Percentiles rank a stretch among this genome's conserved stretches.
phyloP scores from a whole-genome alignment of 2,329 filamentous ascomycete genomes.

The Tolypocladium guangdongense region DNA sequence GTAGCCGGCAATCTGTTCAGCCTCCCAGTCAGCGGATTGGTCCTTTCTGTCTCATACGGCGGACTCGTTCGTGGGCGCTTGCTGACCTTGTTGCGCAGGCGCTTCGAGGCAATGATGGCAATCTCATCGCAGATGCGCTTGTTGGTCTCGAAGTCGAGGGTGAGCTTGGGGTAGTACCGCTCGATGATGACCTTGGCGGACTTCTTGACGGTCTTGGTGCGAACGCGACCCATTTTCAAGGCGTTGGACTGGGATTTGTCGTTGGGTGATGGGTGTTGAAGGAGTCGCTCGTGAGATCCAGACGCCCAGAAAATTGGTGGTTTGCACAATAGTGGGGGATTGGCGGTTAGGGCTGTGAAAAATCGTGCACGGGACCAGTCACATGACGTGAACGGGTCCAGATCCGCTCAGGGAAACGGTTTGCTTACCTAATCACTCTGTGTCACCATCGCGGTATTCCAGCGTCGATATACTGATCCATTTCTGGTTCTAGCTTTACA shows the following conservation, averaged over 20 bases:
- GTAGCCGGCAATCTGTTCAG: slow-evolving; percentile 80
- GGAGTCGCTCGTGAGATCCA: slow-evolving; percentile 16
- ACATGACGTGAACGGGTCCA: slow-evolving; percentile 11
- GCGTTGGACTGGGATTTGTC: slow-evolving; percentile 30
- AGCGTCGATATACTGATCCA: background rate
- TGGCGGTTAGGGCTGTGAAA: slow-evolving; percentile 16
- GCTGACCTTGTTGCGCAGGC: slow-evolving; percentile 94
- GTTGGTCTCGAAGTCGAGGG: slow-evolving; percentile 99
- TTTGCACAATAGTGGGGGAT: slow-evolving; percentile 12
- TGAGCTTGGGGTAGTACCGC: slow-evolving; percentile 94
- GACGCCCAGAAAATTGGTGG: slow-evolving; percentile 15
- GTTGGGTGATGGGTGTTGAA: slow-evolving; percentile 21
- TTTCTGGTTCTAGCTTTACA: slow-evolving; percentile 6
- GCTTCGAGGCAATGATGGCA: slow-evolving; percentile 97
- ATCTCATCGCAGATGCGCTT: slow-evolving; percentile 99
- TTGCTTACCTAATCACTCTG: background rate
- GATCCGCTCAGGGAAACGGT: background rate
- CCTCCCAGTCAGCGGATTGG: slow-evolving; percentile 4
- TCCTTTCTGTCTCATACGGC: background rate
- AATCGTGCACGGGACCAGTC: slow-evolving; percentile 9
- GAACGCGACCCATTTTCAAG: slow-evolving; percentile 60
- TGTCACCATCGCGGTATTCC: too few relatives aligned
- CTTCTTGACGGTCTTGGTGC: slow-evolving; percentile 61
- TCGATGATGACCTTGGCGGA: slow-evolving; percentile 99
- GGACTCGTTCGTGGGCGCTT: background rate